Percentiles rank a stretch among this genome's conserved stretches.
phyloP scores from a whole-genome alignment of 495 filamentous ascomycete genomes.

The Daldinia vernicosa region DNA sequence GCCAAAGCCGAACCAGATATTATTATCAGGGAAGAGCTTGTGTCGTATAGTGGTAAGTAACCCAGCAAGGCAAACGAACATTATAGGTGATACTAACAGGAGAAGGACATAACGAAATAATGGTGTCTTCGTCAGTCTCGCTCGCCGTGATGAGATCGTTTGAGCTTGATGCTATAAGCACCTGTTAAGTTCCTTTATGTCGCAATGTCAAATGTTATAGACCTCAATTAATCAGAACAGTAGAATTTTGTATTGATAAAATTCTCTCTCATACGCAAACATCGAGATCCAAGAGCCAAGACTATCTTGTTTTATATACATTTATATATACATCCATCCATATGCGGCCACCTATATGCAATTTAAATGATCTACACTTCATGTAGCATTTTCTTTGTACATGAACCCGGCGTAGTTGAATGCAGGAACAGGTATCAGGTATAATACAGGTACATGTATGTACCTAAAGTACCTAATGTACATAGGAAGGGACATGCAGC shows the following conservation, averaged over 20 bases:
- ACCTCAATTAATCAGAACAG: background rate
- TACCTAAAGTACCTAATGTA: background rate
- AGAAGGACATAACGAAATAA: constrained; percentile 66
- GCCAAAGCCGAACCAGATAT: constrained; percentile 52
- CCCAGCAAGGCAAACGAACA: background rate
- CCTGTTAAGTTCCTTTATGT: background rate
- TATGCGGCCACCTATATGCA: too few relatives aligned
- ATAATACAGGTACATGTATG: background rate
- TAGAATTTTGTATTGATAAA: background rate
- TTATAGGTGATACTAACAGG: constrained; percentile 24
- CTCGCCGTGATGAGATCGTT: constrained; percentile 74
- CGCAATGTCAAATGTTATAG: background rate
- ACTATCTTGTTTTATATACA: too few relatives aligned
- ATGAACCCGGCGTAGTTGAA: background rate
- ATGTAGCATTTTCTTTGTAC: too few relatives aligned
- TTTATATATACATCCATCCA: background rate
- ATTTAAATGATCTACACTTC: too few relatives aligned
- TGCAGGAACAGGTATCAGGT: background rate
- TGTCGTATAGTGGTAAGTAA: constrained; percentile 65
- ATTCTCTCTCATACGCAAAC: background rate
- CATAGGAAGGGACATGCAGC: background rate
- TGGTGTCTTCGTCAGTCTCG: constrained; percentile 62
- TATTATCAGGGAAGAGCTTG: constrained; percentile 61
- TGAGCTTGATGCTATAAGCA: constrained; percentile 37
- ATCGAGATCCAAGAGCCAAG: too few relatives aligned